phyloP scores from a whole-genome alignment of 306 rosid genomes.

The Quillaja saponaria region DNA sequence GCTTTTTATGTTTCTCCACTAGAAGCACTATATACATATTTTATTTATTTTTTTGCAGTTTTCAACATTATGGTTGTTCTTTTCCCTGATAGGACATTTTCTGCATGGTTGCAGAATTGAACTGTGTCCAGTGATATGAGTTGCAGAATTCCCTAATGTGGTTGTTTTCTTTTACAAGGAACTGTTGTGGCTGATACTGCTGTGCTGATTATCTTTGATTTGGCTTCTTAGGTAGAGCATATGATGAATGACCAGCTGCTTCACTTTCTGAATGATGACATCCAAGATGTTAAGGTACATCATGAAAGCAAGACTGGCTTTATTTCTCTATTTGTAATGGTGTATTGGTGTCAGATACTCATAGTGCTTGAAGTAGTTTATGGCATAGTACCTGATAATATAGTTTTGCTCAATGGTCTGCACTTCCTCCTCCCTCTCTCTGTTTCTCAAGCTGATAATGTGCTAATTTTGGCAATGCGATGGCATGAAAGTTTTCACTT shows the following conservation, averaged over 20 bases:
- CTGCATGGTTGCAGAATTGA: conserved; percentile 19
- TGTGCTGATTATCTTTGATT: conserved; percentile 31
- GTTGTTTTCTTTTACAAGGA: conserved; percentile 8
- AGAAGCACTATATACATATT: neutral
- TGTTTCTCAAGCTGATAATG: too few species aligned
- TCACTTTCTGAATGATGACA: conserved; percentile 61
- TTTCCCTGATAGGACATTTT: neutral
- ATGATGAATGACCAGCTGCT: conserved; percentile 57
- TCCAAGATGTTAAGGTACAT: conserved; percentile 71
- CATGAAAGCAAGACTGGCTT: conserved; percentile 8
- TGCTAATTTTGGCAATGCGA: too few species aligned
- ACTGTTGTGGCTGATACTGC: conserved; percentile 21
- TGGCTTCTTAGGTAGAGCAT: conserved; percentile 66
- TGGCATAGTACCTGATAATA: conserved; percentile 13
- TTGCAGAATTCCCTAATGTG: too few species aligned
- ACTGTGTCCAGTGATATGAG: neutral
- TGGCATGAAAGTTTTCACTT: too few species aligned
- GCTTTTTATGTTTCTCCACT: neutral
- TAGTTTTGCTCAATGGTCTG: neutral
- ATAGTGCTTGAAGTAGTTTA: conserved; percentile 7
- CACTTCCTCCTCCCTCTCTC: neutral
- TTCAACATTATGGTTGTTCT: neutral
- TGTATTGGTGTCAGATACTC: conserved; percentile 19
- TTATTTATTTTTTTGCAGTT: neutral
- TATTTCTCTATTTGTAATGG: conserved; percentile 2